A percentile compares a stretch with the other conserved stretches of the same genome.
Evolutionary conservation across 164 flowering plant species (phyloP).

Genomic region (Macadamia integrifolia): DNA sequence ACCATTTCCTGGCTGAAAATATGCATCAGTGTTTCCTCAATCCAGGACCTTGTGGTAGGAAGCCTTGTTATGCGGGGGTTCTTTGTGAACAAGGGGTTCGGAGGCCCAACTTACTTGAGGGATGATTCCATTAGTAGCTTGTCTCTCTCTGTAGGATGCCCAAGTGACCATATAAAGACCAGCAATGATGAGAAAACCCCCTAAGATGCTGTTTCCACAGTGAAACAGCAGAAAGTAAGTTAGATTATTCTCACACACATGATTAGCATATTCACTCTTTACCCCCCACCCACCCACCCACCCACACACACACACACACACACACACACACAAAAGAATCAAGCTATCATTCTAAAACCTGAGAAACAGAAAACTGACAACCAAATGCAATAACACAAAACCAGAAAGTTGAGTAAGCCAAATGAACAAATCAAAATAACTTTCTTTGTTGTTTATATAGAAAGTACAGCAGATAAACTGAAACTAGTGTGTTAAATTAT

Average conservation of each 20-base stretch:
- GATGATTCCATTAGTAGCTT: conserved; percentile 21
- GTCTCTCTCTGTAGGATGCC: conserved; percentile 75
- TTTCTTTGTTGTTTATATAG: no score
- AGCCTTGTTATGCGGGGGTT: conserved; percentile 29
- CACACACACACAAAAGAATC: no score
- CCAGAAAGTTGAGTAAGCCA: no score
- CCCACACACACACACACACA: no score
- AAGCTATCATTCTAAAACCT: no score
- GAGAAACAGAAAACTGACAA: no score
- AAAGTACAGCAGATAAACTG: background rate
- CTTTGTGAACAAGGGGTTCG: conserved; percentile 53
- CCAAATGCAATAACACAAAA: no score
- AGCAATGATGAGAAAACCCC: conserved; percentile 71
- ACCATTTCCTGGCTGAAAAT: background rate
- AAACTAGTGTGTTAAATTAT: background rate
- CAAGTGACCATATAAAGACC: conserved; percentile 95
- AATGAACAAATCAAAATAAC: no score
- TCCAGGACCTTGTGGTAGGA: conserved; percentile 51
- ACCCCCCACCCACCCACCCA: no score
- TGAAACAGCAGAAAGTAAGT: conserved; percentile 9
- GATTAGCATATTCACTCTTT: no score
- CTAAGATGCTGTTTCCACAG: conserved; percentile 56
- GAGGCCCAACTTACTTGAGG: conserved; percentile 25
- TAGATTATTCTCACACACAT: background rate
- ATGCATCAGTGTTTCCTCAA: conserved; percentile 22